Conservation (phyloP, 176 grass and related monocot genomes). For the Bothriochloa decipiens region DNA sequence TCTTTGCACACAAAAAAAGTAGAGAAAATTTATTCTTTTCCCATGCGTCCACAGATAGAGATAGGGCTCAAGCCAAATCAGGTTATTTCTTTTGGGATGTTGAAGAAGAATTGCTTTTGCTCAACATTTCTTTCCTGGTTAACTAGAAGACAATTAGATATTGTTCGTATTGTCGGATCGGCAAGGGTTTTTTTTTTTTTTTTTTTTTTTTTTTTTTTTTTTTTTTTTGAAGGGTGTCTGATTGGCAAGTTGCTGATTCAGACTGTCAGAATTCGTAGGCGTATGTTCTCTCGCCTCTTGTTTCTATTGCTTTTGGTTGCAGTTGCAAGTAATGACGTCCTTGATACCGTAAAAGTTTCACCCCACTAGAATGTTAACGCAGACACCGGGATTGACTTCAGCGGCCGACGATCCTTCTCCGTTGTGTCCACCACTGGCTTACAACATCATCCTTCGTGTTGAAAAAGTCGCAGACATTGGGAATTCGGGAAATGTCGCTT, state of each 20-base stretch:
- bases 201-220: too few species aligned
- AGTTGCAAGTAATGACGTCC: slow-evolving; percentile 5
- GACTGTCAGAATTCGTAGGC: neutral
- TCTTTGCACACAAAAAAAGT: neutral
- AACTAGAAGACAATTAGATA: neutral
- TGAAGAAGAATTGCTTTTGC: neutral
- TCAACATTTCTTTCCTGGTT: neutral
- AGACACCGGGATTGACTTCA: neutral
- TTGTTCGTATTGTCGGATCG: too few species aligned
- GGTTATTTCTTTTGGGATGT: neutral
- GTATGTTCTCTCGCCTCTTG: neutral
- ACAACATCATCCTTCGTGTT: too few species aligned
- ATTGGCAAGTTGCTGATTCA: neutral
- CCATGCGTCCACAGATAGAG: neutral
- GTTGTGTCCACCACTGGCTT: too few species aligned
- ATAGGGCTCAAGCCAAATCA: neutral
- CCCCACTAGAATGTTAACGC: too few species aligned
- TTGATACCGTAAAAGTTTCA: too few species aligned
- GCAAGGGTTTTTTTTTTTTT: too few species aligned
- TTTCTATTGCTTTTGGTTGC: slow-evolving; percentile 10
- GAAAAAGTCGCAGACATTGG: too few species aligned
- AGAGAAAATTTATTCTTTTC: neutral
- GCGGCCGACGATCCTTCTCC: neutral
- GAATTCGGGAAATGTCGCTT: too few species aligned
- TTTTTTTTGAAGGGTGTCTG: neutral